These are phyloP conservation scores for Pholiota conissans DNA, from an alignment of 768 basidiomycete species.

Conservation along the genomic window DNA sequence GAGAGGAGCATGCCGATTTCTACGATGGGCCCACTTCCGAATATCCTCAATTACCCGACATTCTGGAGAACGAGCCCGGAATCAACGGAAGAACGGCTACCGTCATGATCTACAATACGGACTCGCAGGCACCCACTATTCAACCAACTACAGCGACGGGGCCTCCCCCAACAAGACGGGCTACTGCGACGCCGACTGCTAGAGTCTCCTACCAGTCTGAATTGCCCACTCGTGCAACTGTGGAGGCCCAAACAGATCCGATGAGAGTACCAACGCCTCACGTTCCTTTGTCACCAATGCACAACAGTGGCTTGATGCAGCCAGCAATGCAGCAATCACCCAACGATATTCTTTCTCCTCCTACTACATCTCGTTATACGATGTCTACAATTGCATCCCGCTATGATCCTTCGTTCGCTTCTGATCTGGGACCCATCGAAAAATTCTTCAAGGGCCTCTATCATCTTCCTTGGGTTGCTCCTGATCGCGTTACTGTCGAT, in stretches of 20 bases:
- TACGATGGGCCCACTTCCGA: conserved; percentile 24
- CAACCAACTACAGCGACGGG: background rate
- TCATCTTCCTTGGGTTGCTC: conserved; percentile 46
- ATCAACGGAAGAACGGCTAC: conserved; percentile 9
- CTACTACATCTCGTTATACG: conserved; percentile 25
- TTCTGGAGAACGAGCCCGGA: conserved; percentile 1
- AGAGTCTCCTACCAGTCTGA: conserved; percentile 19
- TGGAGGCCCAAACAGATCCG: conserved; percentile 9
- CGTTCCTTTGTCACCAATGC: background rate
- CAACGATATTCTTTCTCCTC: conserved; percentile 18
- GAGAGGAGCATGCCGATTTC: conserved; percentile 26
- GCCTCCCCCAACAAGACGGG: background rate
- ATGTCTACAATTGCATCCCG: conserved; percentile 28
- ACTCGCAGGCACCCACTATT: conserved; percentile 16
- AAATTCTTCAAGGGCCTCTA: conserved; percentile 41
- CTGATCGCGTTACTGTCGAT: conserved; percentile 41
- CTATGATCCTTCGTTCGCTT: conserved; percentile 36
- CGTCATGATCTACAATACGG: conserved; percentile 21
- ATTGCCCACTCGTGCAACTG: conserved; percentile 16
- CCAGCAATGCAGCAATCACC: background rate
- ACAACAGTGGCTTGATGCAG: background rate
- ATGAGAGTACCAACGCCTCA: background rate
- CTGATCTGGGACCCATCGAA: conserved; percentile 38
- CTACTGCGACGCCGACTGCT: conserved; percentile 9
- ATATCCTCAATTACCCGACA: conserved; percentile 8